Percentiles rank a stretch among this genome's conserved stretches.
phyloP scores from a whole-genome alignment of 805 yeast genomes.

The Candida ficus region DNA sequence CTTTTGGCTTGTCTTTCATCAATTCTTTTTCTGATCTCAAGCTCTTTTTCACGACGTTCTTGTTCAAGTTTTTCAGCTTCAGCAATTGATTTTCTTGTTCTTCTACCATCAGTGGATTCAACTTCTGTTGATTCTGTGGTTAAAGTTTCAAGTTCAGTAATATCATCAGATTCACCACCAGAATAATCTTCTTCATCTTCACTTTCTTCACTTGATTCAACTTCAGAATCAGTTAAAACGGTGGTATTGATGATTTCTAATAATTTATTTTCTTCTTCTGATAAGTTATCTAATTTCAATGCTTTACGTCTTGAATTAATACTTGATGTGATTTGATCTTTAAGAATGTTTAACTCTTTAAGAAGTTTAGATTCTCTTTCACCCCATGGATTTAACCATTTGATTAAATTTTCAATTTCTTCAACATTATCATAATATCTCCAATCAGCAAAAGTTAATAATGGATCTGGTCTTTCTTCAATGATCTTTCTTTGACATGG shows the following conservation, averaged over 20 bases:
- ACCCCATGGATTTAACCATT: conserved; percentile 78
- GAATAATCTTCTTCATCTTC: conserved; percentile 13
- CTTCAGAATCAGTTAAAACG: conserved; percentile 30
- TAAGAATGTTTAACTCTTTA: conserved; percentile 52
- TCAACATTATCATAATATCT: conserved; percentile 56
- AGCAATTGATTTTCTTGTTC: conserved; percentile 25
- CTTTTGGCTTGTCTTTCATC: conserved; percentile 19
- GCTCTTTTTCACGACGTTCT: conserved; percentile 16
- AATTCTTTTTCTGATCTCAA: conserved; percentile 3
- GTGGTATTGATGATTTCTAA: conserved; percentile 35
- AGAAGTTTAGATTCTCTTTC: conserved; percentile 60
- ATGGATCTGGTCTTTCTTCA: conserved; percentile 59
- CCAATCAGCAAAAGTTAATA: conserved; percentile 58
- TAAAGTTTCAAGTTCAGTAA: conserved; percentile 7
- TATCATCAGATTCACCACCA: conserved; percentile 14
- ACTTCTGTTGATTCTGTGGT: conserved; percentile 9
- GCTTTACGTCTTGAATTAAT: conserved; percentile 56
- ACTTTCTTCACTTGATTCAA: conserved; percentile 18
- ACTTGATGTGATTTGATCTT: conserved; percentile 48
- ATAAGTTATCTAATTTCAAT: conserved; percentile 37
- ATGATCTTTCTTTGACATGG: conserved; percentile 51
- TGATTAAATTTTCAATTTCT: conserved; percentile 49
- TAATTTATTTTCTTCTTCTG: conserved; percentile 39
- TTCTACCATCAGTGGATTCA: conserved; percentile 14
- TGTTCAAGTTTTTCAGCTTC: conserved; percentile 17